phyloP scores from a whole-genome alignment of 345 rosid genomes.

The Psidium friedrichsthalianum region DNA sequence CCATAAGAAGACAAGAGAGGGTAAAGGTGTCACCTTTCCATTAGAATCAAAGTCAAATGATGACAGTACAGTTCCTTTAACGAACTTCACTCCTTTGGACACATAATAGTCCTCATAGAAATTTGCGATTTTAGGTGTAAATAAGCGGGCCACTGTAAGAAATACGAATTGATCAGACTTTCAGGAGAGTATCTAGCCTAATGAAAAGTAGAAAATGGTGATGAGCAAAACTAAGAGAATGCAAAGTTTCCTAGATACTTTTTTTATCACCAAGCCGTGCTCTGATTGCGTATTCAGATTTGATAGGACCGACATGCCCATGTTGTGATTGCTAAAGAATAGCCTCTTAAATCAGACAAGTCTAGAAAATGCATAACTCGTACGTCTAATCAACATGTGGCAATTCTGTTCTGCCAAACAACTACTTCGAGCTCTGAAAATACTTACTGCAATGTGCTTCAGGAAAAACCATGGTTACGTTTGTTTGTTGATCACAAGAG shows the following conservation, averaged over 20 bases:
- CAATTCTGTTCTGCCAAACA: not conserved
- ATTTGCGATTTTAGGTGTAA: conserved; percentile 76
- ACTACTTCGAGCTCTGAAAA: not conserved
- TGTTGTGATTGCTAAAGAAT: not conserved
- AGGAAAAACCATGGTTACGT: conserved; percentile 96
- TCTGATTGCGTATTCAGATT: not conserved
- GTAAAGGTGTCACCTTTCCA: conserved; percentile 35
- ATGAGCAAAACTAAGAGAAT: not conserved
- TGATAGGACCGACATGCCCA: not conserved
- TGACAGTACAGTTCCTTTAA: conserved; percentile 77
- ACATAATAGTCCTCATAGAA: conserved; percentile 66
- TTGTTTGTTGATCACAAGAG: conserved; percentile 84
- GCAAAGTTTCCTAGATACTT: not conserved
- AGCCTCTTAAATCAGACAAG: not conserved
- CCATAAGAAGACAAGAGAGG: not conserved
- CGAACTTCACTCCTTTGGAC: conserved; percentile 71
- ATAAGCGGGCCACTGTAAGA: conserved; percentile 77
- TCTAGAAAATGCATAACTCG: not conserved
- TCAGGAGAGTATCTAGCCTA: not conserved
- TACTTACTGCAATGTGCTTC: conserved; percentile 90
- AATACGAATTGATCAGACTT: not conserved
- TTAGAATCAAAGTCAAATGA: conserved; percentile 59
- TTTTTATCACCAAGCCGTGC: not conserved
- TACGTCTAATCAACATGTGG: not conserved
- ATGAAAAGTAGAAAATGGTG: not conserved